These are phyloP conservation scores for Trifolium fragiferum DNA, from an alignment of 306 rosid species.

Conservation along the genomic window DNA sequence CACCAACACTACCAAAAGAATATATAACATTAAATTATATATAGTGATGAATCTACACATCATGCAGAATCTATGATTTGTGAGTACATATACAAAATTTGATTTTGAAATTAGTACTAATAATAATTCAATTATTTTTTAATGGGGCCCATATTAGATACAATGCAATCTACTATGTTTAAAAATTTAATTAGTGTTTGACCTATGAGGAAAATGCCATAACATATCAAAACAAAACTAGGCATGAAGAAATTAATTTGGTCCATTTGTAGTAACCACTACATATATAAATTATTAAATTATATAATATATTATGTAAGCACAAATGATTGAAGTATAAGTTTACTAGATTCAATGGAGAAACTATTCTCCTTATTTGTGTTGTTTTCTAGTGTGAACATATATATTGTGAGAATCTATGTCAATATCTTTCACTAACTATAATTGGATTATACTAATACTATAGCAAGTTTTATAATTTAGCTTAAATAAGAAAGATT, in stretches of 20 bases:
- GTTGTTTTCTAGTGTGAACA: conserved; percentile 38
- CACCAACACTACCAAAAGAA: conserved; percentile 10
- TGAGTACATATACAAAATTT: conserved; percentile 12
- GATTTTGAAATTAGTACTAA: conserved; percentile 19
- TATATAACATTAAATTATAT: conserved; percentile 5
- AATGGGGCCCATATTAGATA: conserved; percentile 52
- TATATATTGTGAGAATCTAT: conserved; percentile 24
- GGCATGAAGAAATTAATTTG: conserved; percentile 37
- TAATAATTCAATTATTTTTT: conserved; percentile 19
- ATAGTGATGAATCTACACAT: conserved; percentile 36
- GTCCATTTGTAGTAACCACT: conserved; percentile 44
- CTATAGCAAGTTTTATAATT: neutral
- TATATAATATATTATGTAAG: neutral
- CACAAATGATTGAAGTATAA: conserved; percentile 43
- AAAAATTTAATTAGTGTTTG: conserved; percentile 50
- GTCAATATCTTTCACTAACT: conserved; percentile 1
- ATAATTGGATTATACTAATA: conserved; percentile 10
- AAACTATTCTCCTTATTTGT: conserved; percentile 43
- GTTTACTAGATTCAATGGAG: conserved; percentile 37
- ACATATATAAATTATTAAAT: conserved; percentile 6
- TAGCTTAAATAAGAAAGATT: neutral
- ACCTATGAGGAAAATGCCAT: conserved; percentile 46
- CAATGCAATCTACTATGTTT: conserved; percentile 44
- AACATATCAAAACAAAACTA: conserved; percentile 31
- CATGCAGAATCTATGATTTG: conserved; percentile 25